Conservation (phyloP, 768 basidiomycete genomes). For the Suillus paluster region DNA sequence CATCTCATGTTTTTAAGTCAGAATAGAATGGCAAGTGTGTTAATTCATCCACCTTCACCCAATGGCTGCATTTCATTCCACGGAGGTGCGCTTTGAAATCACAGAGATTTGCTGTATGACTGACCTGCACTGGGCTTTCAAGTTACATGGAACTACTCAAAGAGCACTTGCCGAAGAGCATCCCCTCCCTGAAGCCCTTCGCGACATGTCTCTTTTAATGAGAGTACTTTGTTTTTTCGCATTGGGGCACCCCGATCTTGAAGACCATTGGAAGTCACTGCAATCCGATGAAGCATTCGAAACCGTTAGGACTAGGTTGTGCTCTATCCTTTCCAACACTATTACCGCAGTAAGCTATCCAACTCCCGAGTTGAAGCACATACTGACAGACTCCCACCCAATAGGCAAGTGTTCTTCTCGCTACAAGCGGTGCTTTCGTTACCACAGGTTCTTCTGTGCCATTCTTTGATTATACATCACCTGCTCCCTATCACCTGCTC, state of each 20-base stretch:
- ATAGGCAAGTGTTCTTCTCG: background rate
- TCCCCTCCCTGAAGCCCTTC: background rate
- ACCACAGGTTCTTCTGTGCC: background rate
- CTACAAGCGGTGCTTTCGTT: background rate
- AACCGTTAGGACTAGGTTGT: background rate
- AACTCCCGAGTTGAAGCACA: background rate
- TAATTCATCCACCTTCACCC: too few species aligned
- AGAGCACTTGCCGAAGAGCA: background rate
- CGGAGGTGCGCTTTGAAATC: too few species aligned
- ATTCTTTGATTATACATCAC: background rate
- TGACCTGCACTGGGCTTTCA: background rate
- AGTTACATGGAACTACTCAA: background rate
- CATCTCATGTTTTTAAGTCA: too few species aligned
- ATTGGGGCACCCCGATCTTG: background rate
- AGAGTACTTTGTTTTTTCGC: background rate
- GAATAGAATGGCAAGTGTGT: too few species aligned
- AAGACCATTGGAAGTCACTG: background rate
- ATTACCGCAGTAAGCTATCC: background rate
- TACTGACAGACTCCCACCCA: background rate
- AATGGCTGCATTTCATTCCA: too few species aligned
- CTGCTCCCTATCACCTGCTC: background rate
- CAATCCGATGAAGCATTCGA: background rate
- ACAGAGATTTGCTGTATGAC: too few species aligned
- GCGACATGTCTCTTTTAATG: background rate
- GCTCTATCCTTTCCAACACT: background rate